A percentile compares a stretch with the other conserved stretches of the same genome.
Evolutionary conservation across 139 green algal species (phyloP).

Genomic region (Auxenochlorella pyrenoidosa): DNA sequence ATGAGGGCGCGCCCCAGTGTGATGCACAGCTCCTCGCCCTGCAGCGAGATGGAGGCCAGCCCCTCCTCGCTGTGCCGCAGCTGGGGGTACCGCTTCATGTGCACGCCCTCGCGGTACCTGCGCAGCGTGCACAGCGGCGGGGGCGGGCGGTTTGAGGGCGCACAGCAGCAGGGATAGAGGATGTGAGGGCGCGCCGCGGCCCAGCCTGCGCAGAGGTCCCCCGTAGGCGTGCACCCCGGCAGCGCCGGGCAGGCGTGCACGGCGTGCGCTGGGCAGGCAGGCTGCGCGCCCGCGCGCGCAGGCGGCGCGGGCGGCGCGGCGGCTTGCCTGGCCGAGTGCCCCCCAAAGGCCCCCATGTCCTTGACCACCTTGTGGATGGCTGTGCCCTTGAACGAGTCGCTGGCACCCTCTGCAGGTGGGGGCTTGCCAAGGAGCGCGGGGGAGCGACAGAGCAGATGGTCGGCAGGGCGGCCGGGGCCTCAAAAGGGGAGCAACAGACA

Average conservation of each 20-base stretch:
- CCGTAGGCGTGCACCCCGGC: too few relatives aligned
- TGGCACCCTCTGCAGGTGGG: conserved; percentile 46
- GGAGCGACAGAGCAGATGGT: neutral
- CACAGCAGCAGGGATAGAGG: too few relatives aligned
- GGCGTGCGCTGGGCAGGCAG: too few relatives aligned
- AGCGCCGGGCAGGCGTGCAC: too few relatives aligned
- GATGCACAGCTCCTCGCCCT: conserved; percentile 66
- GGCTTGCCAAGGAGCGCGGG: neutral
- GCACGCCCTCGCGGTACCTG: conserved; percentile 36
- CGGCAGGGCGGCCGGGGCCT: too few relatives aligned
- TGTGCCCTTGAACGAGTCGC: conserved; percentile 53
- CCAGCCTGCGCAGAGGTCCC: too few relatives aligned
- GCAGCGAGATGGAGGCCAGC: conserved; percentile 58
- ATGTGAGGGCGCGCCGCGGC: too few relatives aligned
- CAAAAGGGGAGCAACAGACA: too few relatives aligned
- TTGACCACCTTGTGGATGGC: conserved; percentile 70
- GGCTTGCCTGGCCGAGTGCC: conserved; percentile 31
- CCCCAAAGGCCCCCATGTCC: conserved; percentile 63
- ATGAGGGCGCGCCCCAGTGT: conserved; percentile 52
- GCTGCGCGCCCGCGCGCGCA: too few relatives aligned
- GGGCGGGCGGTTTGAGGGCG: neutral
- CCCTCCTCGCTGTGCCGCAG: conserved; percentile 60
- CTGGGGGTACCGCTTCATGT: conserved; percentile 37
- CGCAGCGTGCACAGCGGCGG: neutral
- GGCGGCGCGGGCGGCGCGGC: too few relatives aligned